Evolutionary conservation across 352 stramenopile genomes (phyloP).

Genomic region (Achlya hypogyna): DNA sequence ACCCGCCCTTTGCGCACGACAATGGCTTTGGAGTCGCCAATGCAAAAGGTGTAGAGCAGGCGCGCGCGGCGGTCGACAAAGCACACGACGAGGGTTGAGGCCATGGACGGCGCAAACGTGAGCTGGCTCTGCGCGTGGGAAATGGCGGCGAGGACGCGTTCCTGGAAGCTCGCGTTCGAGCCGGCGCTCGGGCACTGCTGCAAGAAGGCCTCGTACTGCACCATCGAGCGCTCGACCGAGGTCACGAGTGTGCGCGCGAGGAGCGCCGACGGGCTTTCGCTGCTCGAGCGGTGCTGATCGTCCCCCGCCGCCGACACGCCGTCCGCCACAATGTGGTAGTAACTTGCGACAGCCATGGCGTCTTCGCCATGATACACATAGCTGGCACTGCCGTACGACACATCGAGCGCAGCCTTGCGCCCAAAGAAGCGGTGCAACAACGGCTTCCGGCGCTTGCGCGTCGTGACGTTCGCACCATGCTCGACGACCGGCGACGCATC

Average conservation of each 20-base stretch:
- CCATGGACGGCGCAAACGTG: conserved; percentile 42
- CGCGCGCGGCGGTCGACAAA: conserved; percentile 68
- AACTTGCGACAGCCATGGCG: conserved; percentile 36
- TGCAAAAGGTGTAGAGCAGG: conserved; percentile 51
- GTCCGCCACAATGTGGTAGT: conserved; percentile 74
- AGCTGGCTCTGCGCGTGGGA: not conserved
- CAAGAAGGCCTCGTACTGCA: conserved; percentile 36
- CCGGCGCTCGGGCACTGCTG: not conserved
- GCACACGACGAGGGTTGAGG: conserved; percentile 52
- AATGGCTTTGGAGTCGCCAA: conserved; percentile 69
- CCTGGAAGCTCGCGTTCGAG: not conserved
- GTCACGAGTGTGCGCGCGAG: conserved; percentile 47
- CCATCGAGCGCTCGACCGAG: conserved; percentile 33
- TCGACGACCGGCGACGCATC: not conserved
- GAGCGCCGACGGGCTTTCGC: conserved; percentile 31
- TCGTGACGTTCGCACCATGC: not conserved
- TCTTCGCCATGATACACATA: conserved; percentile 67
- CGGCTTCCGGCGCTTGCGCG: not conserved
- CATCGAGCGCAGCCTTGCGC: not conserved
- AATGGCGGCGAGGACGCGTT: not conserved
- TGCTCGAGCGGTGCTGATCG: too few species aligned
- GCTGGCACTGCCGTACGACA: conserved; percentile 35
- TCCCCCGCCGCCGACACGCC: conserved; percentile 34
- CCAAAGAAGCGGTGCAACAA: conserved; percentile 2
- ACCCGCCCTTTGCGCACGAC: conserved; percentile 40